These are phyloP conservation scores for Diaporthe destruens DNA, from an alignment of 2,329 filamentous ascomycete genomes.

Conservation along the genomic window DNA sequence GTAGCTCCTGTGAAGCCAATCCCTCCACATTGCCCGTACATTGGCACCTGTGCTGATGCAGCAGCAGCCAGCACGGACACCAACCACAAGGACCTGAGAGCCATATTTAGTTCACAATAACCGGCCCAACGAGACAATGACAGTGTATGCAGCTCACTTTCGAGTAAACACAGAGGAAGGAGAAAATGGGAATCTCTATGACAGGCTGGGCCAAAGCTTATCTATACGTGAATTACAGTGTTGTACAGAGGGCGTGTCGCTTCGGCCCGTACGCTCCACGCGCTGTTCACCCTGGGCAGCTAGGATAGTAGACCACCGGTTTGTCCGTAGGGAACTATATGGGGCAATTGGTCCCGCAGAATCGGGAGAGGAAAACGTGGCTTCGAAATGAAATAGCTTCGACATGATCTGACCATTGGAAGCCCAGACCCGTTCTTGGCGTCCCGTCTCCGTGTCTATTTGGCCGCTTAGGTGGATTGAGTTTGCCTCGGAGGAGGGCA, in stretches of 20 bases:
- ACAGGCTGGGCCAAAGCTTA: slow-evolving; percentile 7
- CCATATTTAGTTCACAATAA: not conserved
- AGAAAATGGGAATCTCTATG: not conserved
- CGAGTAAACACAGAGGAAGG: not conserved
- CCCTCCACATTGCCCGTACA: slow-evolving; percentile 40
- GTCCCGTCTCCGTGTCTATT: slow-evolving; percentile 5
- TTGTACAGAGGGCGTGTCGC: not conserved
- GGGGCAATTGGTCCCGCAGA: slow-evolving; percentile 15
- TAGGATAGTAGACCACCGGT: not conserved
- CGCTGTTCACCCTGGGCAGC: not conserved
- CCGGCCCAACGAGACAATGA: too few species aligned
- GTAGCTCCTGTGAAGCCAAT: slow-evolving; percentile 37
- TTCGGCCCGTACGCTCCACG: not conserved
- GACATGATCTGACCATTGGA: slow-evolving; percentile 34
- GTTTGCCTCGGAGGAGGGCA: slow-evolving; percentile 33
- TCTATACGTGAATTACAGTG: not conserved
- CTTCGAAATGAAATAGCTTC: not conserved
- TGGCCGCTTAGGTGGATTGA: slow-evolving; percentile 13
- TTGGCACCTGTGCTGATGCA: slow-evolving; percentile 43
- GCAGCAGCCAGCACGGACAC: slow-evolving; percentile 4
- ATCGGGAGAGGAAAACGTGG: not conserved
- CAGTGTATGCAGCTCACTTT: not conserved
- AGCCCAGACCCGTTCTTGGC: slow-evolving; percentile 22
- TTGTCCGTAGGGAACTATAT: not conserved
- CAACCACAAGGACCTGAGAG: not conserved